These are phyloP conservation scores for Mycothermus thermophilus DNA, from an alignment of 495 filamentous ascomycete genomes.

Conservation along the genomic window DNA sequence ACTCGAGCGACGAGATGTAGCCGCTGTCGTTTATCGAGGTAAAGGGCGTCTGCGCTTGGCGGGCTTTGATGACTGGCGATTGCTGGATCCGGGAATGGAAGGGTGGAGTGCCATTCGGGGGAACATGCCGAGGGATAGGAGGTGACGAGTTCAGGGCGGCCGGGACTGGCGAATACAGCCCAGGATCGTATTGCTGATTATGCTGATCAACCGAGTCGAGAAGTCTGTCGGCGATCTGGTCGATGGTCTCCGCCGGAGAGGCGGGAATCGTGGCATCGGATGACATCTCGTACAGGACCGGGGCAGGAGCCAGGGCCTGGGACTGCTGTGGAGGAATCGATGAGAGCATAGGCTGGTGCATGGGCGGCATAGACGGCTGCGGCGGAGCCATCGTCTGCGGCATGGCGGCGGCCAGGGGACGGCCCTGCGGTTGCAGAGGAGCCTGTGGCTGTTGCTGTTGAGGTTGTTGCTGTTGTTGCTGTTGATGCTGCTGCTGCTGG, in stretches of 20 bases:
- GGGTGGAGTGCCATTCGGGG: slow-evolving; percentile 61
- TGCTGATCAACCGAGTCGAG: slow-evolving; percentile 36
- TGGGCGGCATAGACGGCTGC: too few species aligned
- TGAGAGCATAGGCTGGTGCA: slow-evolving; percentile 20
- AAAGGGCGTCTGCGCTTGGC: slow-evolving; percentile 57
- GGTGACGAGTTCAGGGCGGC: slow-evolving; percentile 68
- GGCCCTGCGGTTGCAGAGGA: background rate
- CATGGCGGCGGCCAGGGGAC: too few species aligned
- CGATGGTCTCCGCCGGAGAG: slow-evolving; percentile 56
- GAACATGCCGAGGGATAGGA: slow-evolving; percentile 52
- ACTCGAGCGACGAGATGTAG: slow-evolving; percentile 95
- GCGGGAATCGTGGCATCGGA: slow-evolving; percentile 93
- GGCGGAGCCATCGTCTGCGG: too few species aligned
- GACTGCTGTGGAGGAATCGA: slow-evolving; percentile 16
- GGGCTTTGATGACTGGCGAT: slow-evolving; percentile 42
- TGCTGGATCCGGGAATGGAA: slow-evolving; percentile 44
- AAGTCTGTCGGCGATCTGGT: slow-evolving; percentile 44
- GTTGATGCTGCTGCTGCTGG: background rate
- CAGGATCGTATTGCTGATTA: slow-evolving; percentile 43
- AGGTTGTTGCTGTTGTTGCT: background rate
- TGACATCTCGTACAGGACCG: slow-evolving; percentile 46
- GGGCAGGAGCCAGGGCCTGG: slow-evolving; percentile 12
- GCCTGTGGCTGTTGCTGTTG: background rate
- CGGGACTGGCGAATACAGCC: slow-evolving; percentile 45
- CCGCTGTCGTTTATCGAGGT: slow-evolving; percentile 80